phyloP scores from a whole-genome alignment of 495 filamentous ascomycete genomes.

The Neurospora sp. region DNA sequence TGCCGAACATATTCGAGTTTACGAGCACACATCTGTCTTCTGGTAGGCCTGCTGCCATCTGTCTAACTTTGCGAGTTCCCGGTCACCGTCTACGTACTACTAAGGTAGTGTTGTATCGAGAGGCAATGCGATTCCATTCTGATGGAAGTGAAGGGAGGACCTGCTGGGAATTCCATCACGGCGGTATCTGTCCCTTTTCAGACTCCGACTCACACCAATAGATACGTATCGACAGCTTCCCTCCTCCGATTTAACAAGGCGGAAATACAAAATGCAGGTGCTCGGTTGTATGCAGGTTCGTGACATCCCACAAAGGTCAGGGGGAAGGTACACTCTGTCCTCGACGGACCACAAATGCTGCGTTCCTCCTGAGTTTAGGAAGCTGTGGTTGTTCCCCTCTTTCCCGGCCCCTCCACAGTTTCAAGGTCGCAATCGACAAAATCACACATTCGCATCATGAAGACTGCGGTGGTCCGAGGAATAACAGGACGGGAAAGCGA shows the following conservation, averaged over 20 bases:
- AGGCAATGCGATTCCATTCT: neutral
- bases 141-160: neutral
- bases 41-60: neutral
- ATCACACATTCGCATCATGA: neutral
- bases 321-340: neutral
- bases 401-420: neutral
- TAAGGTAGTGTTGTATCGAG: neutral
- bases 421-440: neutral
- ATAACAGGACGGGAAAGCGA: neutral
- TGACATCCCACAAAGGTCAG: neutral
- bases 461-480: neutral
- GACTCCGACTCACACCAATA: neutral
- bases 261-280: conserved; percentile 12
- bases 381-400: neutral
- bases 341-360: neutral
- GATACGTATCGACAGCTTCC: neutral
- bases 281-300: conserved; percentile 24
- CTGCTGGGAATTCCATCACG: neutral
- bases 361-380: neutral
- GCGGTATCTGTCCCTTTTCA: neutral
- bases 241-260: neutral
- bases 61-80: neutral
- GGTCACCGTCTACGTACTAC: neutral
- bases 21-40: neutral
- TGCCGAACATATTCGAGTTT: neutral